Conservation (phyloP, 1,284 basidiomycete genomes). For the Rhodotorula glutinis region DNA sequence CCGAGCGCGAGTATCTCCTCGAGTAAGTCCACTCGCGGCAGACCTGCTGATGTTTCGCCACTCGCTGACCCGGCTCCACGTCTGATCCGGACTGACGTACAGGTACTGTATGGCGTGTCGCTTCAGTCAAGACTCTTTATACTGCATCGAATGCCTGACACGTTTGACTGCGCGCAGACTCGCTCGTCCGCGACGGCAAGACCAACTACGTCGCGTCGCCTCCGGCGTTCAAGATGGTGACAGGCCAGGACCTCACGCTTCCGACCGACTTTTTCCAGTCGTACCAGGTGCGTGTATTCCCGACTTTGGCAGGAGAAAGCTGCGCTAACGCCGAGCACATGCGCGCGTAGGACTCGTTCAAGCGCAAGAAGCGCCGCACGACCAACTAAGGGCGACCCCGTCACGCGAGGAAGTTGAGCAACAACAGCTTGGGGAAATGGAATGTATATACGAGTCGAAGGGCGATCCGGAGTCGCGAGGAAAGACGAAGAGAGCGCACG, state of each 20-base stretch:
- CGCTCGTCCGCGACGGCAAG: conserved; percentile 11
- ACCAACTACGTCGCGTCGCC: conserved; percentile 14
- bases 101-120: not conserved
- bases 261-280: conserved; percentile 9
- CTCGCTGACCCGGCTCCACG: not conserved
- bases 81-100: not conserved
- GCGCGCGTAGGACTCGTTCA: not conserved
- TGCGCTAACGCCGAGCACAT: not conserved
- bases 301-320: not conserved
- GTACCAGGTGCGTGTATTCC: not conserved
- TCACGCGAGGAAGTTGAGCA: too few relatives aligned
- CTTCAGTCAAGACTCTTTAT: too few relatives aligned
- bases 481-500: too few relatives aligned
- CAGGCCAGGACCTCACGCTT: conserved; percentile 4
- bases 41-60: not conserved
- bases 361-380: conserved; percentile 14
- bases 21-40: conserved; percentile 4
- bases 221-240: conserved; percentile 3
- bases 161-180: not conserved
- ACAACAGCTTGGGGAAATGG: too few relatives aligned
- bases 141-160: not conserved
- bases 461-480: too few relatives aligned
- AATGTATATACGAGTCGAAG: too few relatives aligned
- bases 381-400: not conserved
- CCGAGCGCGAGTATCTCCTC: conserved; percentile 10